phyloP scores from a whole-genome alignment of 148 eudicot genomes.

The Rhododendron ovatum region DNA sequence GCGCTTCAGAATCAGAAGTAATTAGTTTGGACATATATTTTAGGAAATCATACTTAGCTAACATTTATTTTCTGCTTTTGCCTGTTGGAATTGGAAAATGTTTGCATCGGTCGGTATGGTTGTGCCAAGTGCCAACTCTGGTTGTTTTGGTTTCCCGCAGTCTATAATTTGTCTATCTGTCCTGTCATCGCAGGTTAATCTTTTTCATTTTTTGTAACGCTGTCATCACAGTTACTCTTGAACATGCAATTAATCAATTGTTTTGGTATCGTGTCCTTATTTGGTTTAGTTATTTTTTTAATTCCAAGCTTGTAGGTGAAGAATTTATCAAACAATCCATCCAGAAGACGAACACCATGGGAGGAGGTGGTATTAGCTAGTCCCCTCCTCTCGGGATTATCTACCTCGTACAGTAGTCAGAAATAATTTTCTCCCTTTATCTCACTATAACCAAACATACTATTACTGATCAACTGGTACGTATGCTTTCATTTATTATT shows the following conservation, averaged over 20 bases:
- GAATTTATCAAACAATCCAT: slow-evolving; percentile 72
- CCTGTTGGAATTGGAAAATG: not conserved
- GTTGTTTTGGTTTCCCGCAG: not conserved
- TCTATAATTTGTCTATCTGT: not conserved
- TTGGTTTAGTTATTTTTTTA: not conserved
- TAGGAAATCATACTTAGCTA: not conserved
- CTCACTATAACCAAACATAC: not conserved
- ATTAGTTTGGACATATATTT: not conserved
- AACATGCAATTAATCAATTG: not conserved
- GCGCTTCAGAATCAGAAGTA: not conserved
- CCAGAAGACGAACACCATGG: slow-evolving; percentile 48
- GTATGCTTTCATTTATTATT: not conserved
- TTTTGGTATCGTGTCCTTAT: not conserved
- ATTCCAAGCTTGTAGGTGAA: slow-evolving; percentile 50
- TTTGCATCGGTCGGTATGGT: not conserved
- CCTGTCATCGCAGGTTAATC: not conserved
- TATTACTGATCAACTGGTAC: not conserved
- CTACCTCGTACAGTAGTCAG: not conserved
- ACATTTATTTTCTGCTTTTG: not conserved
- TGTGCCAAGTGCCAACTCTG: not conserved
- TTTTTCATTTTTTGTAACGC: not conserved
- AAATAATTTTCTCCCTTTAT: not conserved
- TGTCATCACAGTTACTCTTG: not conserved
- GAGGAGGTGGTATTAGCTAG: not conserved
- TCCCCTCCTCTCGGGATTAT: not conserved